Conservation (phyloP, 192 early-diverging fungal genomes). For the Coemansia sp. region DNA sequence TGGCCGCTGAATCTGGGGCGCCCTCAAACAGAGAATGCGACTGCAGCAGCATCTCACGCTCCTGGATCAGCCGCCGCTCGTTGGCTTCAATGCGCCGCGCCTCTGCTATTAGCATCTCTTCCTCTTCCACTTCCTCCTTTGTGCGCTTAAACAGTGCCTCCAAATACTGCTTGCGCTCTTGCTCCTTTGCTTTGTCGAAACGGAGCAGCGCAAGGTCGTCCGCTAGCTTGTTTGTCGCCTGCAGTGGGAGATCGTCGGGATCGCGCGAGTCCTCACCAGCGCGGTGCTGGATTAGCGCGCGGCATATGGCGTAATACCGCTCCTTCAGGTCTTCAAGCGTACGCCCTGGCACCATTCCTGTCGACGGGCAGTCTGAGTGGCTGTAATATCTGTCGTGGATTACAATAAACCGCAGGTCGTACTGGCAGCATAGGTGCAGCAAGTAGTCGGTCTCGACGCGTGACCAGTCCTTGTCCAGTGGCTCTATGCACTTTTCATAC, state of each 20-base stretch:
- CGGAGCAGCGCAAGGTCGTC: slow-evolving; percentile 50
- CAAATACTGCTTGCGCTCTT: slow-evolving; percentile 81
- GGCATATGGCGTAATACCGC: slow-evolving; percentile 75
- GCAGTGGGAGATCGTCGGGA: slow-evolving; percentile 47
- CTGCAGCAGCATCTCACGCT: slow-evolving; percentile 79
- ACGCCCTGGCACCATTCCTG: slow-evolving; percentile 11
- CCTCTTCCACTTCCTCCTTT: slow-evolving; percentile 82
- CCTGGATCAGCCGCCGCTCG: slow-evolving; percentile 72
- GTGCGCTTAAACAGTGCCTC: slow-evolving; percentile 71
- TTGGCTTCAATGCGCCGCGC: slow-evolving; percentile 80
- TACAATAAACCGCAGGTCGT: slow-evolving; percentile 84
- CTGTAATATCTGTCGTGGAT: slow-evolving; percentile 81
- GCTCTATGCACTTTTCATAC: slow-evolving; percentile 72
- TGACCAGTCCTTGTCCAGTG: slow-evolving; percentile 74
- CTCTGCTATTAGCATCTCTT: slow-evolving; percentile 79
- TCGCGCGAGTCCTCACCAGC: slow-evolving; percentile 39
- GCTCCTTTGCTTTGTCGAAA: slow-evolving; percentile 67
- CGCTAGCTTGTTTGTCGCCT: slow-evolving; percentile 53
- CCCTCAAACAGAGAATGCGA: slow-evolving; percentile 57
- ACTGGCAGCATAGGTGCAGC: slow-evolving; percentile 69
- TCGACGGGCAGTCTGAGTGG: slow-evolving; percentile 21
- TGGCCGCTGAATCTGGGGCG: slow-evolving; percentile 16
- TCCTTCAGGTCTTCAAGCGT: slow-evolving; percentile 80
- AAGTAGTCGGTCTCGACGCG: slow-evolving; percentile 86
- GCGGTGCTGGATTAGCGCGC: slow-evolving; percentile 66